Base-by-base conservation (phyloP, 768 basidiomycete genomes). In the Mycena crocata region DNA sequence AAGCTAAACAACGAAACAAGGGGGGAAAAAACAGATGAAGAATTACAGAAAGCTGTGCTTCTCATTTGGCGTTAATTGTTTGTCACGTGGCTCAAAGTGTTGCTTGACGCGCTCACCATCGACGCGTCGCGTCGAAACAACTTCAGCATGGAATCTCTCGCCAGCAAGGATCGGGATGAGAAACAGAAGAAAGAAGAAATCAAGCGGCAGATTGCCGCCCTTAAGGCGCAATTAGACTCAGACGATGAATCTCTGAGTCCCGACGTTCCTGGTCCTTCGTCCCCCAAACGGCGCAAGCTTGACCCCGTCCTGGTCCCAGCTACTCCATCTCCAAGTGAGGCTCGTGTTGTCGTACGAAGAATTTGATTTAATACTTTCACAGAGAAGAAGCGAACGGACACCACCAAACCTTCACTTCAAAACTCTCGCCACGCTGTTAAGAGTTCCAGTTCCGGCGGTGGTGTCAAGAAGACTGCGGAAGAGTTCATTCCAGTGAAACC, bases 301-400 rank as follows among this genome's bases (percentile, higher is more conserved):
- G 66, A 70, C 26, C 48, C 31, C 9, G 62, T 73, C 19, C 74
- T 88, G 31, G 89, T 82, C 1, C 89, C 89, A 7, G 76, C 84
- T 0, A 90, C 89, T 0, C 92, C 92, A 12, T 91, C 92, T 37
- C 90, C 89, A 5, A 91, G 91, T 92, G 69, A 75, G 84, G 42
- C 19, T 50, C 67, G 30, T 30, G 31, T 49, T 37, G 26, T 26
- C 39, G 28, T 57, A 81, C 80, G 76, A 83, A 85, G 72, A 80
- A 84, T 7, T 15, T n/a, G 5, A 32, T 50, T 51, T 65, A 23
- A 67, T 32, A 40, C 64, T 31, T 32, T 51, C 5, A 32, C 57
- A 58, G 59, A 60, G 31, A 72, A 72, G 64, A 70, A 54, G 59
- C 64, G 46, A 42, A 64, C 64, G 32, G 55, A 56, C 50, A 34